phyloP scores from a whole-genome alignment of 2,329 filamentous ascomycete species.

The Aspergillus sp. region DNA sequence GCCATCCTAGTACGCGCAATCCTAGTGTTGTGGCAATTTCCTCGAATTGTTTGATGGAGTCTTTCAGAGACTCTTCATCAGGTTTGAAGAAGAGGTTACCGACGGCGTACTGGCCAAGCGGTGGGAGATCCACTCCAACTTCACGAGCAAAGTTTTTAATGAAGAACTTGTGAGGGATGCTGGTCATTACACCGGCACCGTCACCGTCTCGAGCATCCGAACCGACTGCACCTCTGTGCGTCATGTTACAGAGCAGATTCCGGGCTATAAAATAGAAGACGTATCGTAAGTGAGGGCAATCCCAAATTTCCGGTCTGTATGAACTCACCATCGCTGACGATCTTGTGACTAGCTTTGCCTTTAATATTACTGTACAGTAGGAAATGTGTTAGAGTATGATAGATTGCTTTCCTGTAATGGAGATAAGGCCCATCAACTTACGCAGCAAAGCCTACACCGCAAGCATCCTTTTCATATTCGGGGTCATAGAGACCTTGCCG shows the following conservation, averaged over 20 bases:
- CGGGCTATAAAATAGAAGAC: slow-evolving; percentile 58
- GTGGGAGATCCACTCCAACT: slow-evolving; percentile 81
- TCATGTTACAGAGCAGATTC: slow-evolving; percentile 99
- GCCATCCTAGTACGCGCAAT: slow-evolving; percentile 91
- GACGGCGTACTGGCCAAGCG: slow-evolving; percentile 89
- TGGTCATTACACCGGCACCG: slow-evolving; percentile 98
- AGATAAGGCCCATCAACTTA: slow-evolving; percentile 49
- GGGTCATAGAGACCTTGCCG: slow-evolving; percentile 99
- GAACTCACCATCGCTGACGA: slow-evolving; percentile 88
- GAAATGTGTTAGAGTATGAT: slow-evolving; percentile 10
- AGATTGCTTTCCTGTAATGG: slow-evolving; percentile 4
- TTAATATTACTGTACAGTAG: slow-evolving; percentile 76
- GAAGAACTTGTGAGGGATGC: slow-evolving; percentile 97
- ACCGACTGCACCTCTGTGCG: slow-evolving; percentile 95
- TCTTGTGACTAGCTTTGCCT: slow-evolving; percentile 95
- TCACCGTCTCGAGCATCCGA: slow-evolving; percentile 98
- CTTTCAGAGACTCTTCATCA: slow-evolving; percentile 81
- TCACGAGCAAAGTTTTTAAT: slow-evolving; percentile 96
- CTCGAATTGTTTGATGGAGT: slow-evolving; percentile 91
- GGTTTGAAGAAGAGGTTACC: slow-evolving; percentile 99
- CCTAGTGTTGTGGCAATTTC: slow-evolving; percentile 85
- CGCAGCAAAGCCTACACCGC: slow-evolving; percentile 98
- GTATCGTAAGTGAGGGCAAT: slow-evolving; percentile 30
- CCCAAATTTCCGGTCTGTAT: background rate
- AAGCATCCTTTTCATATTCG: slow-evolving; percentile 95